phyloP scores from a whole-genome alignment of 768 basidiomycete species.

The Termitomyces sp. region DNA sequence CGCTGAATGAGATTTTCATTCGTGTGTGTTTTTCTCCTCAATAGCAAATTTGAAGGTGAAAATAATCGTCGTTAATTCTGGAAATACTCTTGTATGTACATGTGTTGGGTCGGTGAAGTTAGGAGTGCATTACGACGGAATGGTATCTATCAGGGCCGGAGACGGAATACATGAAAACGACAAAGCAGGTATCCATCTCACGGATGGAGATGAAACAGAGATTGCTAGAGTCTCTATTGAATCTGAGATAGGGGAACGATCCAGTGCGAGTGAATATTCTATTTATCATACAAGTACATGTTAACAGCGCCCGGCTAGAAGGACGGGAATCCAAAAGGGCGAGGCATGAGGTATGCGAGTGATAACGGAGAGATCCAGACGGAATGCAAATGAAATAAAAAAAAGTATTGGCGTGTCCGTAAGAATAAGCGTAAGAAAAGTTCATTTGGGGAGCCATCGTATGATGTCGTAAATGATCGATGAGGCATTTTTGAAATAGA shows the following conservation, averaged over 20 bases:
- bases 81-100: not conserved
- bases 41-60: not conserved
- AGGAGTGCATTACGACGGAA: not conserved
- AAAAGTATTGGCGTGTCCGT: slow-evolving; percentile 2
- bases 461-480: not conserved
- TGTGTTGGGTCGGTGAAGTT: too few species aligned
- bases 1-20: not conserved
- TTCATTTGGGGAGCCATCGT: not conserved
- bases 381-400: slow-evolving; percentile 3
- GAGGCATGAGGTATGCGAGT: not conserved
- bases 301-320: not conserved
- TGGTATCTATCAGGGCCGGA: not conserved
- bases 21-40: not conserved
- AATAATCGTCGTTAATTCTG: not conserved
- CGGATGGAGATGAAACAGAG: not conserved
- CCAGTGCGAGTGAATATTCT: not conserved
- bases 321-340: not conserved
- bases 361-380: slow-evolving; percentile 1
- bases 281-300: slow-evolving; percentile 5
- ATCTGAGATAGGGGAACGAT: not conserved
- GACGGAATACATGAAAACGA: not conserved
- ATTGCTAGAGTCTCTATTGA: not conserved
- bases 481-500: slow-evolving; percentile 2
- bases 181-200: not conserved
- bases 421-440: not conserved